A percentile compares a stretch with the other conserved stretches of the same genome.
These are phyloP conservation scores for Solanum lignicaule DNA, from an alignment of 257 asterid species.

Conservation along the genomic window DNA sequence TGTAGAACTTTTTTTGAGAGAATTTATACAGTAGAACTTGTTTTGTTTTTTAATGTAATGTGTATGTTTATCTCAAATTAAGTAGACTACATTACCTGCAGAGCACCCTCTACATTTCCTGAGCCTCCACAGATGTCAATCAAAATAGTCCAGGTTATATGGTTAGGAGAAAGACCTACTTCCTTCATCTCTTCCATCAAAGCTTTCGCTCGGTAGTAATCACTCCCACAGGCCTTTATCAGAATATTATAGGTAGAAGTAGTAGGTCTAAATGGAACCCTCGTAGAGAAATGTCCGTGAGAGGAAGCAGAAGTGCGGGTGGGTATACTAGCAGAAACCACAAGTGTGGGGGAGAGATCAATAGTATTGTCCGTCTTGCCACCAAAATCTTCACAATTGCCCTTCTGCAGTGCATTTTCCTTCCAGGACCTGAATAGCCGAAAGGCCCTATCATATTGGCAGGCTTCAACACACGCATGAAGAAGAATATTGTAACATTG, in stretches of 20 bases:
- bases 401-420: constrained; percentile 35
- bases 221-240: constrained; percentile 94
- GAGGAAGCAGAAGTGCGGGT: constrained; percentile 8
- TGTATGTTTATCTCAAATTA: background rate
- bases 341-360: constrained; percentile 4
- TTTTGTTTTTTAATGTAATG: background rate
- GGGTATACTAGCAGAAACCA: background rate
- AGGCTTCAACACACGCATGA: constrained; percentile 83
- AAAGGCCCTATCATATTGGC: constrained; percentile 92
- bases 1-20: too few relatives aligned
- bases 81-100: constrained; percentile 39
- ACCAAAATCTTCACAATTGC: constrained; percentile 10
- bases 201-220: constrained; percentile 67
- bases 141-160: constrained; percentile 85
- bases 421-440: constrained; percentile 81
- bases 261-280: constrained; percentile 65
- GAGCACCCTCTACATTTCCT: constrained; percentile 47
- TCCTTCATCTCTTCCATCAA: constrained; percentile 88
- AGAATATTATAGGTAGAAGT: constrained; percentile 75
- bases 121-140: constrained; percentile 68
- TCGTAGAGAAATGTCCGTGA: constrained; percentile 23
- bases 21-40: background rate
- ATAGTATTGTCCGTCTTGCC: constrained; percentile 4
- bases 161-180: constrained; percentile 68
- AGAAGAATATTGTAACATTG: constrained; percentile 81